phyloP scores from a whole-genome alignment of 2,329 filamentous ascomycete species.

The Rasamsonia emersonii region DNA sequence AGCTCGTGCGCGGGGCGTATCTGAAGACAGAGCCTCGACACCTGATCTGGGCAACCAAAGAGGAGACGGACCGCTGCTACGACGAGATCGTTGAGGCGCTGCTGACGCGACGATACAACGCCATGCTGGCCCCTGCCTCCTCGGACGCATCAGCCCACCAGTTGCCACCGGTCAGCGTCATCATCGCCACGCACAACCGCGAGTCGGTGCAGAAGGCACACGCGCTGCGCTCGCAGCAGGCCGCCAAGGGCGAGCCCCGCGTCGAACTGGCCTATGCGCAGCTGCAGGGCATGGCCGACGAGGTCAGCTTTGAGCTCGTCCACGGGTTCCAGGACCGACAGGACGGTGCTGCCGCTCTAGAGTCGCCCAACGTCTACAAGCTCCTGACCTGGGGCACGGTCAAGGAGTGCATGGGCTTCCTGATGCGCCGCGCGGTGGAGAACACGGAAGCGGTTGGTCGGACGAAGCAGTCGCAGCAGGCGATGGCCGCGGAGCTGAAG shows the following conservation, averaged over 20 bases:
- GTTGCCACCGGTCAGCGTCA: slow-evolving; percentile 40
- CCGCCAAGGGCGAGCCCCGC: slow-evolving; percentile 34
- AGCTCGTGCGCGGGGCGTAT: slow-evolving; percentile 47
- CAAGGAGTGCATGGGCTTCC: slow-evolving; percentile 52
- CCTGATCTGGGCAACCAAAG: slow-evolving; percentile 39
- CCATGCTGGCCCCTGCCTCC: slow-evolving; percentile 39
- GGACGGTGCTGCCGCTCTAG: slow-evolving; percentile 17
- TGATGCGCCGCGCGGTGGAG: slow-evolving; percentile 60
- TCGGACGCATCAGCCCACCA: slow-evolving; percentile 26
- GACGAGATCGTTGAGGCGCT: slow-evolving; percentile 49
- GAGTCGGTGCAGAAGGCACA: slow-evolving; percentile 46
- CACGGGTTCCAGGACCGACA: slow-evolving; percentile 26
- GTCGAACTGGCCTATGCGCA: slow-evolving; percentile 60
- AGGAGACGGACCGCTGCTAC: slow-evolving; percentile 44
- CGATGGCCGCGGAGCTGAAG: slow-evolving; percentile 28
- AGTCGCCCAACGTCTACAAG: slow-evolving; percentile 47
- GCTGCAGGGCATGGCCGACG: slow-evolving; percentile 92
- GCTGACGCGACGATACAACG: slow-evolving; percentile 51
- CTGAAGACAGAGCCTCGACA: slow-evolving; percentile 41
- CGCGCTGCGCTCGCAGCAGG: slow-evolving; percentile 36
- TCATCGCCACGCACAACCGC: slow-evolving; percentile 54
- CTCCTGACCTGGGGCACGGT: slow-evolving; percentile 53
- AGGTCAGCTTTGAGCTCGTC: slow-evolving; percentile 60
- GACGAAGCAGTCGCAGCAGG: slow-evolving; percentile 37
- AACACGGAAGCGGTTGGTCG: slow-evolving; percentile 57